Base-by-base conservation (phyloP, 768 basidiomycete species). In the Termitomyces sp. region DNA sequence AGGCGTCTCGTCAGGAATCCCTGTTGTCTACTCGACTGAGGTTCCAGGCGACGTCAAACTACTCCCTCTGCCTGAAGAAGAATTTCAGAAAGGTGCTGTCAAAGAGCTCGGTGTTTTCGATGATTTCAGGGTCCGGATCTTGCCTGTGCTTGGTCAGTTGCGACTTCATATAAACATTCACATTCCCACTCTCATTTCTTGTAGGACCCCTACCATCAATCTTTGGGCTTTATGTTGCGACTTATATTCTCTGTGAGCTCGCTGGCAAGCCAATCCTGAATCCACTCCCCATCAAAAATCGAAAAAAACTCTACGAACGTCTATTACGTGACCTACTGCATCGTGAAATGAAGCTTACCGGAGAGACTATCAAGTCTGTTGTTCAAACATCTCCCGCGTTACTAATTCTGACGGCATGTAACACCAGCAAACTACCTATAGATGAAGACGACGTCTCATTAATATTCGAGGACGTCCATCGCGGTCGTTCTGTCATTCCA, bases 21-120 rank as follows among this genome's bases (percentile, higher is more conserved):
- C 92, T 6, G 94, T 96, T 11, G 94, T 98, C 11, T 98, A 96
- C 74, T 96, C 94, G 4, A 97, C 96, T 11, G 97, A 98, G 72
- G 90, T 93, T 8, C 94, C 94, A 0, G 82, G 89, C 2, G 89
- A 95, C 61, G 86, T 98, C 57, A 91, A 90, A 66, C 79, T 98
- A 3, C 83, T 98, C 11, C 97, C 96, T 2, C 79, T 98, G 0
- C 85, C 92, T 0, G 94, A 97, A 60, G 92, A 94, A 65, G 95
- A 98, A 73, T 96, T 95, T 71, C 77, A 88, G 67, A 94, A 91
- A 71, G 97, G 96, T 3, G 76, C 86, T 14, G 89, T 98, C 11
- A 88, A 91, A 67, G 95, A 98, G 74, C 81, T 98, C 7, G 86
- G 90, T 17, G 88, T 89, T 6, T 90, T 98, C 61, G 91, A 94